Conservation (phyloP, 257 asterid species). For the Rauvolfia tetraphylla region DNA sequence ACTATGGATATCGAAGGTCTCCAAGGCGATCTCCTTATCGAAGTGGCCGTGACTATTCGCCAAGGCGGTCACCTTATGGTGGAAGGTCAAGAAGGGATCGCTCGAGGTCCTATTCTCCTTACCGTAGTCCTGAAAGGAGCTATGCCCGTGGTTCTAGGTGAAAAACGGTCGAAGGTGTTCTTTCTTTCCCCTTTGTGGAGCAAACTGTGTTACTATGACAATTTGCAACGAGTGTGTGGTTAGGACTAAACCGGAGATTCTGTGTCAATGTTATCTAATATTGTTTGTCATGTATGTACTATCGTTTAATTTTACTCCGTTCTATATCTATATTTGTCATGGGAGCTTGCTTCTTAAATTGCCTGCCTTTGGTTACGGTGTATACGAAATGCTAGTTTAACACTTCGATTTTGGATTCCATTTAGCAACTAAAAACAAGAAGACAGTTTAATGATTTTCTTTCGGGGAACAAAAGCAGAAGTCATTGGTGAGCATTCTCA, state of each 20-base stretch:
- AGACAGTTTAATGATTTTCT: too few species aligned
- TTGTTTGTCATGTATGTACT: not conserved
- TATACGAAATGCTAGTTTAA: not conserved
- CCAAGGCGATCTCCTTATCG: constrained; percentile 60
- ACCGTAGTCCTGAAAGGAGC: constrained; percentile 47
- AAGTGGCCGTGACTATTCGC: constrained; percentile 41
- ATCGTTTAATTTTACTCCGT: not conserved
- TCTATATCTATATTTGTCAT: not conserved
- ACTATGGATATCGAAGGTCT: constrained; percentile 76
- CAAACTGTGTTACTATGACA: not conserved
- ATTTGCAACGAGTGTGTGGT: not conserved
- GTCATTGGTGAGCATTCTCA: too few species aligned
- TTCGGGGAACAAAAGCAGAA: too few species aligned
- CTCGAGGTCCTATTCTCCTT: constrained; percentile 79
- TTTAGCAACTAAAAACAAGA: too few species aligned
- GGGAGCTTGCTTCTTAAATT: not conserved
- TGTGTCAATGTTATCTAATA: not conserved
- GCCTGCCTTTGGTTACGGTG: too few species aligned
- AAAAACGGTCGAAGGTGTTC: constrained; percentile 11
- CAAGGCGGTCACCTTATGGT: constrained; percentile 57
- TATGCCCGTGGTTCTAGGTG: constrained; percentile 66
- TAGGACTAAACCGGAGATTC: constrained; percentile 3
- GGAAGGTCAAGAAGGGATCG: constrained; percentile 80
- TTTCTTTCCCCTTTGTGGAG: not conserved
- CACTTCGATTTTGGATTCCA: not conserved